These are phyloP conservation scores for Avena insularis DNA, from an alignment of 176 grass and related monocot genomes.

Conservation along the genomic window DNA sequence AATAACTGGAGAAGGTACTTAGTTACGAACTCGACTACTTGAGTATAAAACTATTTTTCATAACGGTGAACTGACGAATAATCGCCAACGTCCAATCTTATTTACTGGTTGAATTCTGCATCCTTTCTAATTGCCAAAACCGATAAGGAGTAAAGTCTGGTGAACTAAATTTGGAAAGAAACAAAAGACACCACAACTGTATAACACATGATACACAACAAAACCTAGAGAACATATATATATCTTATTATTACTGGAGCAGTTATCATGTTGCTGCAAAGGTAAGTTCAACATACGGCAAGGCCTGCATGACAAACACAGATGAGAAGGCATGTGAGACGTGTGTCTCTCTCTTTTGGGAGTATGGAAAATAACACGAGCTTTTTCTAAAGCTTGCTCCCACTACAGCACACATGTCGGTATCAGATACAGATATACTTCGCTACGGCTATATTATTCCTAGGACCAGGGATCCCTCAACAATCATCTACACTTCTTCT, in stretches of 20 bases:
- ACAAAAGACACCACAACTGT: background rate
- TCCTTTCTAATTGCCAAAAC: background rate
- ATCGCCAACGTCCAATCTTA: background rate
- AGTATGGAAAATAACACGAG: background rate
- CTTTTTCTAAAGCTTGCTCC: slow-evolving; percentile 9
- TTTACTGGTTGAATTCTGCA: background rate
- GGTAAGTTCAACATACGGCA: slow-evolving; percentile 7
- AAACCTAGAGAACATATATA: background rate
- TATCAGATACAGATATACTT: background rate
- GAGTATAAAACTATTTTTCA: background rate
- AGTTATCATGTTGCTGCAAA: background rate
- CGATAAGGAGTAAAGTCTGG: background rate
- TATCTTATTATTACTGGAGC: background rate
- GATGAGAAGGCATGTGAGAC: slow-evolving; percentile 7
- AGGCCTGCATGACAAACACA: background rate
- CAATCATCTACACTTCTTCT: no score
- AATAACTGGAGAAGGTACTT: background rate
- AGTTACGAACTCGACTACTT: background rate
- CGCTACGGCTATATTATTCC: background rate
- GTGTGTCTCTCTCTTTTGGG: background rate
- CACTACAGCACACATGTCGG: background rate
- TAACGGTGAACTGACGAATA: background rate
- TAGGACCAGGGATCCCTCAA: background rate
- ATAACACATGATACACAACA: slow-evolving; percentile 6
- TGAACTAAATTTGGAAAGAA: slow-evolving; percentile 11